Conservation (phyloP, 192 early-diverging fungal genomes). For the Oehlia diaphana region DNA sequence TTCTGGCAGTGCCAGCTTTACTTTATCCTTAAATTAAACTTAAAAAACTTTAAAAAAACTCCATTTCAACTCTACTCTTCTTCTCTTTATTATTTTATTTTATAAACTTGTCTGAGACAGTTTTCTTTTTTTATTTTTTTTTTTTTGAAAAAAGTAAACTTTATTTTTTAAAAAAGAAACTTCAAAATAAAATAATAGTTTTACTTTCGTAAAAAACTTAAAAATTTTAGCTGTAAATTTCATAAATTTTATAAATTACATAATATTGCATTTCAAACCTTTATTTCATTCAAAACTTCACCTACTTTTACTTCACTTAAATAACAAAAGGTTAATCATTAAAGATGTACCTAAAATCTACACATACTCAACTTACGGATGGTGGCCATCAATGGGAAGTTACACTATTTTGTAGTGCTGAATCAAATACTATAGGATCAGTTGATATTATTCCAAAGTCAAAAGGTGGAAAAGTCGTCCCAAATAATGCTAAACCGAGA, state of each 20-base stretch:
- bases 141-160: too few relatives aligned
- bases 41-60: not conserved
- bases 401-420: constrained; percentile 24
- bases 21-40: not conserved
- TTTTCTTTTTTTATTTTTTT: not conserved
- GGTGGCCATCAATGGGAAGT: constrained; percentile 30
- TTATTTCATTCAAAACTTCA: not conserved
- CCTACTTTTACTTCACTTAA: not conserved
- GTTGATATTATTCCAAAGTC: constrained; percentile 24
- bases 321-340: too few relatives aligned
- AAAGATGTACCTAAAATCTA: constrained; percentile 31
- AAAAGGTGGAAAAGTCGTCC: constrained; percentile 10
- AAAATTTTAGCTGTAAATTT: not conserved
- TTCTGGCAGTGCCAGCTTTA: not conserved
- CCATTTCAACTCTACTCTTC: not conserved
- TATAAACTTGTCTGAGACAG: not conserved
- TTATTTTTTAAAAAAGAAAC: not conserved
- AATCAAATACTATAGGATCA: constrained; percentile 19
- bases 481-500: constrained; percentile 27
- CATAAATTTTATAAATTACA: not conserved
- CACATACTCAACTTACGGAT: constrained; percentile 8
- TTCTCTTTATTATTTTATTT: not conserved
- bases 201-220: not conserved
- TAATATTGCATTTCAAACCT: not conserved
- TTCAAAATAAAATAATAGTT: not conserved